Evolutionary conservation across 371 early-diverging fungal genomes (phyloP), one percentile per base, ranked within the genome.

Genomic region (Blakeslea trispora): DNA sequence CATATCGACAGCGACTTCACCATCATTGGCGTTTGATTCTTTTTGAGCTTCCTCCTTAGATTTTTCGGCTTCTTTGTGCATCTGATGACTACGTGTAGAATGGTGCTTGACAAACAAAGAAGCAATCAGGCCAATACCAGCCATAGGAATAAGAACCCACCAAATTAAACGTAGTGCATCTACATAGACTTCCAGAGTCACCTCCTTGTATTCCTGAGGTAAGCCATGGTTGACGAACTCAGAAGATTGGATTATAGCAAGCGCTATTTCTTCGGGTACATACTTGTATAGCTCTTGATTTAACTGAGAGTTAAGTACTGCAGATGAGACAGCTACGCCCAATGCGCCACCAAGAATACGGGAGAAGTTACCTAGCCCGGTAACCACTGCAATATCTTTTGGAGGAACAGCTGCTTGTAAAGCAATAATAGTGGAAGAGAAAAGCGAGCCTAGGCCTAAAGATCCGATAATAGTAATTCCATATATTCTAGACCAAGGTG

Each of bases 321-420:
- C 65, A 13, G 73, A 71, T 0, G 71, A 63, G 32, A 77, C 71
- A 6, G 80, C 77, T 6, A 77, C 66, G 50, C 80, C 80, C 23
- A 76, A 49, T 9, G 80, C 80, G 46, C 77, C 80, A 61, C 80
- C 80, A 3, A 80, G 55, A 7, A 80, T 66, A 42, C 75, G 63
- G 5, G 68, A 50, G 40, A 80, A 80, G 19, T 74, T 80, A 52
- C 75, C 73, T 3, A 77, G 49, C 5, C 77, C 77, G 2, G 77
- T 77, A 8, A 69, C 77, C 5, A 79, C 76, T 24, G 77, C 78
- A 35, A 79, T 69, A 48, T 80, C 80, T 49, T 57, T 59, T 3
- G 64, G 64, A 21, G 68, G 71, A 1, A 66, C 77, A 2, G 74
- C 66, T 0, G 80, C 74, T 63, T 80, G 80, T 11, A 76, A 49